phyloP scores from a whole-genome alignment of 2,329 filamentous ascomycete genomes.

The Torrubiellomyces zombiae region DNA sequence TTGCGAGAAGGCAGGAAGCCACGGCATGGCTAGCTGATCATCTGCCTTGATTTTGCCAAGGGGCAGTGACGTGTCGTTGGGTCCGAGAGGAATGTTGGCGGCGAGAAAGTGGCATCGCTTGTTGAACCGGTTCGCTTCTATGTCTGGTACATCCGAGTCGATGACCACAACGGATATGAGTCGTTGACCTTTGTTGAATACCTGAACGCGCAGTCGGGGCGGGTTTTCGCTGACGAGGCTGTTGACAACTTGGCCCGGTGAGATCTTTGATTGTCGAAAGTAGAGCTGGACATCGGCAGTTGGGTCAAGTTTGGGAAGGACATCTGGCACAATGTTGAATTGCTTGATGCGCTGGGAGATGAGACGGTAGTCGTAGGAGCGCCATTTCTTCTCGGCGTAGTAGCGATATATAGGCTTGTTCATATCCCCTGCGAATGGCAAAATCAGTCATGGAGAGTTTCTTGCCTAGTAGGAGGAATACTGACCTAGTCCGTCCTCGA shows the following conservation, averaged over 20 bases:
- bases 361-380: slow-evolving; percentile 60
- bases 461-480: background rate
- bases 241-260: slow-evolving; percentile 64
- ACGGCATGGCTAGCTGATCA: slow-evolving; percentile 56
- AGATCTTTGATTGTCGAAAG: slow-evolving; percentile 54
- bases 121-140: slow-evolving; percentile 57
- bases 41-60: slow-evolving; percentile 42
- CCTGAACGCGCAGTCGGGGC: slow-evolving; percentile 66
- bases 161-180: slow-evolving; percentile 73
- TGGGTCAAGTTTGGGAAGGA: slow-evolving; percentile 66
- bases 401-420: slow-evolving; percentile 88
- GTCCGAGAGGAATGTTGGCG: slow-evolving; percentile 38
- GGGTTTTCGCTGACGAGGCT: slow-evolving; percentile 55
- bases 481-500: slow-evolving; percentile 79
- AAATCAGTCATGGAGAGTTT: no score
- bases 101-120: slow-evolving; percentile 82
- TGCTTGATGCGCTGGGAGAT: slow-evolving; percentile 74
- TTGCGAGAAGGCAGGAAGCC: slow-evolving; percentile 73
- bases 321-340: slow-evolving; percentile 75
- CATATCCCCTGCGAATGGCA: slow-evolving; percentile 94
- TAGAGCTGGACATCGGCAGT: slow-evolving; percentile 64
- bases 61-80: slow-evolving; percentile 42
- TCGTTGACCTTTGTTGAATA: slow-evolving; percentile 67
- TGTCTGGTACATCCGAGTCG: slow-evolving; percentile 77
- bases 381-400: slow-evolving; percentile 79